These are phyloP conservation scores for Takashimella koratensis DNA, from an alignment of 1,284 basidiomycete genomes.

Conservation along the genomic window DNA sequence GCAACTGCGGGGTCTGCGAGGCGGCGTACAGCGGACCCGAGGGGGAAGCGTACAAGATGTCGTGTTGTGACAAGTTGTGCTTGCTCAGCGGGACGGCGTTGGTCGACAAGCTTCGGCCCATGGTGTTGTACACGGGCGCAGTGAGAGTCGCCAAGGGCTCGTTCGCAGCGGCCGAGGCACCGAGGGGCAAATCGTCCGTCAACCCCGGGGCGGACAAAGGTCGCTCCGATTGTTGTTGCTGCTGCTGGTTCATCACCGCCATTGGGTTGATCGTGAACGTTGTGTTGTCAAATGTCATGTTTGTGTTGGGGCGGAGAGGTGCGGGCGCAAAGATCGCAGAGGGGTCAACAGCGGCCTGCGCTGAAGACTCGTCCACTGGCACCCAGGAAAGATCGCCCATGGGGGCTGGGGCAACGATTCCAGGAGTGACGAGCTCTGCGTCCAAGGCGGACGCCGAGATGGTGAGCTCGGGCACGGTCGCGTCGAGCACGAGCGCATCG, in stretches of 20 bases:
- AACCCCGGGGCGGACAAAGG: slow-evolving; percentile 29
- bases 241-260: slow-evolving; percentile 9
- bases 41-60: neutral
- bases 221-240: slow-evolving; percentile 13
- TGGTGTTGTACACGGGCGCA: neutral
- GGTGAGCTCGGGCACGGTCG: neutral
- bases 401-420: neutral
- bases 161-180: too few relatives aligned
- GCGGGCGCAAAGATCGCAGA: slow-evolving; percentile 13
- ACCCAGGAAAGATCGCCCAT: neutral
- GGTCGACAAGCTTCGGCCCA: neutral
- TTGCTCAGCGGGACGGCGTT: neutral
- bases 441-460: neutral
- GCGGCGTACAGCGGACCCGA: neutral
- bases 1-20: slow-evolving; percentile 21
- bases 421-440: neutral
- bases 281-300: neutral
- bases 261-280: neutral
- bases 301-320: slow-evolving; percentile 4
- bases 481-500: neutral
- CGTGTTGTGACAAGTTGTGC: neutral
- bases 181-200: slow-evolving; percentile 4
- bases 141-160: too few relatives aligned
- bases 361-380: slow-evolving; percentile 5
- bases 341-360: slow-evolving; percentile 22